Evolutionary conservation across 768 basidiomycete genomes (phyloP).

Genomic region (Termitomyces sp.): DNA sequence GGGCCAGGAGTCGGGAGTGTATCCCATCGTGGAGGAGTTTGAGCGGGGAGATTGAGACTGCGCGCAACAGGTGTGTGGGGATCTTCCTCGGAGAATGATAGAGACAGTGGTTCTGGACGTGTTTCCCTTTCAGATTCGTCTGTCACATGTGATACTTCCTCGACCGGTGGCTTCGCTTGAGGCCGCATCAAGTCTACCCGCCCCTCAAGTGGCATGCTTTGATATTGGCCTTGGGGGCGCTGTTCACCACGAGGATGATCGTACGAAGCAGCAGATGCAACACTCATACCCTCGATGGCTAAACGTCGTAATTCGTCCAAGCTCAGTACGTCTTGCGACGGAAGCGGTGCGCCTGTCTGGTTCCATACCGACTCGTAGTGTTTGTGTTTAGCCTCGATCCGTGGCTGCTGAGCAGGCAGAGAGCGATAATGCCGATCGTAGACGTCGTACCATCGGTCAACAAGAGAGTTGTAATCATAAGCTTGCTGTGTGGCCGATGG

Average conservation of each 20-base stretch:
- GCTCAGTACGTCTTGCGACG: constrained; percentile 34
- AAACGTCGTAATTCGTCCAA: constrained; percentile 62
- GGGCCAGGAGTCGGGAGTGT: constrained; percentile 58
- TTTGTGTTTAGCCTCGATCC: constrained; percentile 58
- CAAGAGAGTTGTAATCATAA: constrained; percentile 75
- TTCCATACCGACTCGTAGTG: constrained; percentile 80
- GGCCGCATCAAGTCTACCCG: constrained; percentile 84
- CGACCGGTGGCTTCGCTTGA: constrained; percentile 11
- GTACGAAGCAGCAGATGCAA: constrained; percentile 17
- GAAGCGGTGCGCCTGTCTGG: constrained; percentile 22
- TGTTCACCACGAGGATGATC: constrained; percentile 8
- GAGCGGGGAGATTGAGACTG: constrained; percentile 21
- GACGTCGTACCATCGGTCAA: constrained; percentile 87
- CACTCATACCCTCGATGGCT: constrained; percentile 52
- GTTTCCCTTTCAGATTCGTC: constrained; percentile 2
- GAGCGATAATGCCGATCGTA: constrained; percentile 88
- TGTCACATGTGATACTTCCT: constrained; percentile 1
- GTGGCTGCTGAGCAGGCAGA: constrained; percentile 33
- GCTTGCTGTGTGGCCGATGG: constrained; percentile 34
- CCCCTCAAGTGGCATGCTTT: constrained; percentile 79
- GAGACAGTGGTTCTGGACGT: constrained; percentile 5
- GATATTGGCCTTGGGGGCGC: constrained; percentile 65
- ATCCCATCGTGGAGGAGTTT: constrained; percentile 35
- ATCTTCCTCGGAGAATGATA: constrained; percentile 20
- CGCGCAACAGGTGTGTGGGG: constrained; percentile 35